These are phyloP conservation scores for Fragaria ananassa DNA, from an alignment of 306 rosid genomes.

Conservation along the genomic window DNA sequence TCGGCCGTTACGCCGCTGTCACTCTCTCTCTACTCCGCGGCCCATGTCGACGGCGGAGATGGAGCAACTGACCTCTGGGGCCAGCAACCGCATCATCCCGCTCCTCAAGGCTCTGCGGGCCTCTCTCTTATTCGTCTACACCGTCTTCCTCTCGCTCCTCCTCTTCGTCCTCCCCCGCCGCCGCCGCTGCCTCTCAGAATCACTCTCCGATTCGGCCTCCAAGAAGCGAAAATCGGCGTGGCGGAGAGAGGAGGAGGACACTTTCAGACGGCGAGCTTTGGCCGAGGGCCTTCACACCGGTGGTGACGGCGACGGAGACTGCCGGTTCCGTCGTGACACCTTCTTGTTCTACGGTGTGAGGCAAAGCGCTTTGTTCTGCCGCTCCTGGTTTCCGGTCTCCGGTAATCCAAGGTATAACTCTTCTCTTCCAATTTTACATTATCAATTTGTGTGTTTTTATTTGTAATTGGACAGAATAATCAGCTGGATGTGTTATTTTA, in stretches of 20 bases:
- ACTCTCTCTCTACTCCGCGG: background rate
- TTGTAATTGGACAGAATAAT: background rate
- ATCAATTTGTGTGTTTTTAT: background rate
- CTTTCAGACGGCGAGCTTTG: conserved; percentile 62
- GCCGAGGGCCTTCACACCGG: conserved; percentile 58
- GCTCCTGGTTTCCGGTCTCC: conserved; percentile 76
- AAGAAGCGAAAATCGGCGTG: conserved; percentile 56
- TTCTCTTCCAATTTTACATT: background rate
- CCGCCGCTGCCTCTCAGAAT: conserved; percentile 30
- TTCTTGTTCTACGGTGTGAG: conserved; percentile 63
- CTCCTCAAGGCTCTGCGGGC: conserved; percentile 57
- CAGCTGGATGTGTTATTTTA: background rate
- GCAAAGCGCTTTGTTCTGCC: conserved; percentile 68
- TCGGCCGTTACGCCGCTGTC: background rate
- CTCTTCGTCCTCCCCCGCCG: conserved; percentile 59
- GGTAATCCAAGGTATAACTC: conserved; percentile 58
- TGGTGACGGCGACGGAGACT: conserved; percentile 29
- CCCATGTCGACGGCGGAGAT: conserved; percentile 58
- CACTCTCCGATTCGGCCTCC: conserved; percentile 33
- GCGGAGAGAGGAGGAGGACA: conserved; percentile 83
- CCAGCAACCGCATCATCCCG: conserved; percentile 96
- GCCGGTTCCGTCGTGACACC: conserved; percentile 49
- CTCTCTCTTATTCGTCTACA: conserved; percentile 53
- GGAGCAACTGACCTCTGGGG: conserved; percentile 96
- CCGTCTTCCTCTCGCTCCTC: conserved; percentile 56